Evolutionary conservation across 1,139 yeast species (phyloP), one percentile per base, ranked within the genome.

Genomic region (Suhomyces chickasaworum): DNA sequence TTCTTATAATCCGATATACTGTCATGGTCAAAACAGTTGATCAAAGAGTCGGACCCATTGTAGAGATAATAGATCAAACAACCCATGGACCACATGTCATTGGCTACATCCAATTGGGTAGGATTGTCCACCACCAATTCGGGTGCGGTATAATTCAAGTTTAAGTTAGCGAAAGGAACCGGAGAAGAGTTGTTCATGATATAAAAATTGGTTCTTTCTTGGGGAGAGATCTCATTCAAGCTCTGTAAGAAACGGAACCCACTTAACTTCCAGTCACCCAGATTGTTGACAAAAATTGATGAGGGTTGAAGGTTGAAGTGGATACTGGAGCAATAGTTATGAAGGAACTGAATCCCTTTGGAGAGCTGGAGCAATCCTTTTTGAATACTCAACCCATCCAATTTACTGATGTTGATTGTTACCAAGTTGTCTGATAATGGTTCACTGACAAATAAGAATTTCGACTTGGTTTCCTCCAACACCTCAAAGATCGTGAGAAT

Each of bases 221-320:
- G 75, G 18, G 68, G 74, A 2, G 80, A 65, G 6, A 80, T 68
- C 39, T 75, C 78, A 52, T 64, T 76, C 44, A 81, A 56, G 47
- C 77, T 78, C 36, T 84, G 85, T 22, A 88, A 64, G 56, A 86
- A 86, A 41, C 79, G 79, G 53, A 87, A 77, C 0, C 98, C 97
- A 7, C 86, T 79, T 2, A 93, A 64, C 64, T 91, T 93, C 98
- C 98, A 95, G 65, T 93, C 99, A 1, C 96, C 95, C 55, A 86
- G 90, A 35, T 81, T 84, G 54, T 87, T 91, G 21, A 93, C 77
- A 50, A 85, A 79, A 1, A 93, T 74, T 0, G 96, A 81, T 12
- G 79, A 71, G 1, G 99, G 99, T 53, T 84, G 85, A 27, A 95
- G 57, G 54, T 90, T 89, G 54, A 87, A 67, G 66, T 91, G 97